Evolutionary conservation across 1,139 yeast species (phyloP).

Genomic region (Lizanozyma gosingica): DNA sequence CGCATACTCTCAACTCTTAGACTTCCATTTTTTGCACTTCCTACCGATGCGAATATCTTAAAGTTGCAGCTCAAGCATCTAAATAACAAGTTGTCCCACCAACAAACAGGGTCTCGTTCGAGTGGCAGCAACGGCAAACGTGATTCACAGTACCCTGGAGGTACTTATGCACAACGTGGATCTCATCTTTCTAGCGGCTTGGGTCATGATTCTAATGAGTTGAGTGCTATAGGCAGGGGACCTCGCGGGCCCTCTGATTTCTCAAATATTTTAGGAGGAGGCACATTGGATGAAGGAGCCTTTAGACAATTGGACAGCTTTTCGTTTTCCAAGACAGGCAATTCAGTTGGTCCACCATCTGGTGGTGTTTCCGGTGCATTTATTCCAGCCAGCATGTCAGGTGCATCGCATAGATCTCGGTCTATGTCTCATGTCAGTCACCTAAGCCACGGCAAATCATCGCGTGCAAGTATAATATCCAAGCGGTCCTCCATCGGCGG

Average conservation of each 20-base stretch:
- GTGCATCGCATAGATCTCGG: slow-evolving; percentile 1
- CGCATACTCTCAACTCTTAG: slow-evolving; percentile 20
- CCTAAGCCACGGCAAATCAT: neutral
- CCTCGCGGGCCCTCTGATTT: slow-evolving; percentile 24
- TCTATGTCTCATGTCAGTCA: slow-evolving; percentile 3
- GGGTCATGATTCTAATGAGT: neutral
- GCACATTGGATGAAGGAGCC: slow-evolving; percentile 17
- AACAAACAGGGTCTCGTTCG: neutral
- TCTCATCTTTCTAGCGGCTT: slow-evolving; percentile 3
- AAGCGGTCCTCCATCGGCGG: slow-evolving; percentile 2
- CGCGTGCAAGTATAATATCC: neutral
- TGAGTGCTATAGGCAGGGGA: neutral
- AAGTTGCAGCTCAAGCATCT: slow-evolving; percentile 20
- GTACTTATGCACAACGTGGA: neutral
- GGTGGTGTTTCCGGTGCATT: no score
- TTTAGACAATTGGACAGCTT: slow-evolving; percentile 26
- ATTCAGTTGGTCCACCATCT: slow-evolving; percentile 1
- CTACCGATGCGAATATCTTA: slow-evolving; percentile 25
- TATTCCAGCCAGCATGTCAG: slow-evolving; percentile 3
- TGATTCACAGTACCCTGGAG: neutral
- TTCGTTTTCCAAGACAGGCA: slow-evolving; percentile 12
- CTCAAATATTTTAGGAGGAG: slow-evolving; percentile 27
- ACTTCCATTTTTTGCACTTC: slow-evolving; percentile 38
- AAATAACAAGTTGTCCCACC: slow-evolving; percentile 8
- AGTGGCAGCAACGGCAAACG: neutral